Percentiles rank a stretch among this genome's conserved stretches.
Conservation (phyloP, 768 basidiomycete species). For the Tylopilus rubrobrunneus region DNA sequence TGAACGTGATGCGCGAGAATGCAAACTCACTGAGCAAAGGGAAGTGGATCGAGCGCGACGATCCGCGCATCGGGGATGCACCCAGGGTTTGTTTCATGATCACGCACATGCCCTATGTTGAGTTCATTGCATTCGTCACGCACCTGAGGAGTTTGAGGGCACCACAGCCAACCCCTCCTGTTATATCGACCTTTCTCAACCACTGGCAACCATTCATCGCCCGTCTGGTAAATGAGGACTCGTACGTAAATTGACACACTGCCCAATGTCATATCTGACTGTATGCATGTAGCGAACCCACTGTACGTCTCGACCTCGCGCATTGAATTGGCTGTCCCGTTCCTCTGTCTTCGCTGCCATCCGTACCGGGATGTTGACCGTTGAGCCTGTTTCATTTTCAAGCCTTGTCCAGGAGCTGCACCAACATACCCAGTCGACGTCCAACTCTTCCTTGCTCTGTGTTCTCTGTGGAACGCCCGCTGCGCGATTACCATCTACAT, state of each 20-base stretch:
- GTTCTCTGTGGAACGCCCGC: constrained; percentile 68
- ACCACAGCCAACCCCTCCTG: constrained; percentile 56
- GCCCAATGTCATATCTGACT: constrained; percentile 8
- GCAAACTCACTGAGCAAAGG: constrained; percentile 57
- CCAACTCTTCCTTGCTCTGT: constrained; percentile 54
- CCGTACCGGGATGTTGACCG: constrained; percentile 77
- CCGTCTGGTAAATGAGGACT: constrained; percentile 75
- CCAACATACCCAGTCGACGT: constrained; percentile 41
- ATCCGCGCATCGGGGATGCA: constrained; percentile 24
- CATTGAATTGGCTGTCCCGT: constrained; percentile 91
- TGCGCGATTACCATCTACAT: constrained; percentile 42
- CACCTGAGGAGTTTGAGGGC: constrained; percentile 70
- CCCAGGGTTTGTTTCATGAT: constrained; percentile 49
- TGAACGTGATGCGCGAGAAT: constrained; percentile 49
- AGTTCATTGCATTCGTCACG: constrained; percentile 72
- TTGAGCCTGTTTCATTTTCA: constrained; percentile 76
- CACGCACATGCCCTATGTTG: constrained; percentile 72
- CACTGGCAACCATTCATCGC: constrained; percentile 68
- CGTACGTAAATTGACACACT: constrained; percentile 50
- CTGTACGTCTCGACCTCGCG: constrained; percentile 88
- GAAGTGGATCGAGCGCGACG: constrained; percentile 54
- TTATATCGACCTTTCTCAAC: constrained; percentile 68
- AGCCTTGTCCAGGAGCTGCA: constrained; percentile 55
- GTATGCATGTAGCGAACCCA: constrained; percentile 62
- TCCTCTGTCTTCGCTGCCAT: constrained; percentile 82